Evolutionary conservation across 495 filamentous ascomycete genomes (phyloP).

Genomic region (Trichoderma asperelloides): DNA sequence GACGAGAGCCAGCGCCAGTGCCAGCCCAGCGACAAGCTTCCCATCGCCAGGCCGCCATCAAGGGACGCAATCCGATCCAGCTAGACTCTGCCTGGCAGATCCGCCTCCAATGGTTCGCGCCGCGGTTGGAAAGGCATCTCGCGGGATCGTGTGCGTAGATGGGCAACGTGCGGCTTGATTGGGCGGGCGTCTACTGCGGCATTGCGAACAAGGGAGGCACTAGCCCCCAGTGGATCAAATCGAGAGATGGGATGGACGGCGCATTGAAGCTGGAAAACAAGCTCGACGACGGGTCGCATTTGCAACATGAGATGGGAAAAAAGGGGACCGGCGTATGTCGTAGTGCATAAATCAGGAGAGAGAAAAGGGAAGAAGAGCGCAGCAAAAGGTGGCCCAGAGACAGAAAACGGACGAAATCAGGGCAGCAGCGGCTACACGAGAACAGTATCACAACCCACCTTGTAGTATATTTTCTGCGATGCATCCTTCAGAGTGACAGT

Average conservation of each 20-base stretch:
- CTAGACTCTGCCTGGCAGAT: background rate
- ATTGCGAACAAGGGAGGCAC: constrained; percentile 3
- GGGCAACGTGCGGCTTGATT: background rate
- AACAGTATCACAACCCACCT: constrained; percentile 46
- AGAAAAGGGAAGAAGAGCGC: background rate
- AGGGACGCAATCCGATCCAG: background rate
- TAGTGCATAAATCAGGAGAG: background rate
- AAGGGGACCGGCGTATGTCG: background rate
- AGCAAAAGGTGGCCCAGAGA: background rate
- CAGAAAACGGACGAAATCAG: background rate
- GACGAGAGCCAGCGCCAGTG: background rate
- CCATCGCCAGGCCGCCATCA: background rate
- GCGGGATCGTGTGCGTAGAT: background rate
- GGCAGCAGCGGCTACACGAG: background rate
- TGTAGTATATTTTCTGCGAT: constrained; percentile 66
- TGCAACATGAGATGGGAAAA: background rate
- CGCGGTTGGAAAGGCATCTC: background rate
- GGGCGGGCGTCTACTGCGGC: background rate
- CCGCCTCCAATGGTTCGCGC: background rate
- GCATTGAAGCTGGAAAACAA: background rate
- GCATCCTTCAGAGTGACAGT: constrained; percentile 57
- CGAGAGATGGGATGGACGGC: background rate
- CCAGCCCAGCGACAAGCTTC: background rate
- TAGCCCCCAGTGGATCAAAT: background rate
- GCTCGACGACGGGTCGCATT: background rate